These are phyloP conservation scores for Rauvolfia tetraphylla DNA, from an alignment of 257 asterid genomes.

Conservation along the genomic window DNA sequence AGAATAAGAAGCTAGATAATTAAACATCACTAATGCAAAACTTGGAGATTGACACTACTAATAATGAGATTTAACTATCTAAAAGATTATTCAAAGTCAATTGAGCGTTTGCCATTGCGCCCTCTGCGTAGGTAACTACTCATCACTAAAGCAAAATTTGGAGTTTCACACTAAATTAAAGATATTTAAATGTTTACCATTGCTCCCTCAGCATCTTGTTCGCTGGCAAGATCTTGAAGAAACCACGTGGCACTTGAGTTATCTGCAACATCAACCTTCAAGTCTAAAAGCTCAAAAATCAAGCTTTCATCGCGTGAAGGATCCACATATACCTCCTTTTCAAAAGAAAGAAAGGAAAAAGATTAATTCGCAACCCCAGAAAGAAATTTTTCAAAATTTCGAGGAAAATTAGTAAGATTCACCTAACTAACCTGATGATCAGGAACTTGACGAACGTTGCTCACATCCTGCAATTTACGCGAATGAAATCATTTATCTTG, in stretches of 20 bases:
- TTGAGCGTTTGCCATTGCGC: conserved; percentile 38
- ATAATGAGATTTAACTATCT: neutral
- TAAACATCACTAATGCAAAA: neutral
- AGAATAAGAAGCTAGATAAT: neutral
- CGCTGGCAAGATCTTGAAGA: conserved; percentile 86
- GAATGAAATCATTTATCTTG: neutral
- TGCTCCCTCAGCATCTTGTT: conserved; percentile 86
- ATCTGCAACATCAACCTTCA: conserved; percentile 76
- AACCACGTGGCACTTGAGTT: conserved; percentile 89
- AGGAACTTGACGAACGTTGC: conserved; percentile 82
- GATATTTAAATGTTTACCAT: conserved; percentile 35
- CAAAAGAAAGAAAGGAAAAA: conserved; percentile 14
- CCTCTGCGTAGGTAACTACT: too few relatives aligned
- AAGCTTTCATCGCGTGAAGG: conserved; percentile 85
- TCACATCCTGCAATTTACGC: conserved; percentile 57
- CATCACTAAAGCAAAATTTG: too few relatives aligned
- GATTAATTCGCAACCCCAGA: neutral
- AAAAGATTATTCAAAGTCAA: neutral
- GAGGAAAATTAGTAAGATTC: neutral
- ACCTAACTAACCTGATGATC: conserved; percentile 79
- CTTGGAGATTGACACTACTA: neutral
- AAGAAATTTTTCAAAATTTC: neutral
- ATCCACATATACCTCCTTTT: conserved; percentile 79
- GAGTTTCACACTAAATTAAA: too few relatives aligned
- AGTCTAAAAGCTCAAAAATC: conserved; percentile 77